Evolutionary conservation across 2,329 filamentous ascomycete species (phyloP), one percentile per base, ranked within the genome.

Genomic region (Coleophoma eucalyptorum): DNA sequence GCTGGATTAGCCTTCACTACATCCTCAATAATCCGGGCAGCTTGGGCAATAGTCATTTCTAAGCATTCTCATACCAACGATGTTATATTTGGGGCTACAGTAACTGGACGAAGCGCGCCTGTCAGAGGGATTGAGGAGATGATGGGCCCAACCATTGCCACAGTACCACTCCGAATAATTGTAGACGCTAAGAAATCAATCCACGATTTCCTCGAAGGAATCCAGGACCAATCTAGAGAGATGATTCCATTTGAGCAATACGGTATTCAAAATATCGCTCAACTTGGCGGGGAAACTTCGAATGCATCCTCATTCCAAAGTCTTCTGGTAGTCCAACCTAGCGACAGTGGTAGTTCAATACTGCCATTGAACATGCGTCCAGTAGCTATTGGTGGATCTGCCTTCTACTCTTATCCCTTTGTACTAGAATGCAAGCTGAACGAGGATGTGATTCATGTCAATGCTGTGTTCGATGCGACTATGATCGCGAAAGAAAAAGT

Each of bases 91-190:
- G 71, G 71, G 6, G 67, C 69, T 55, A 72, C 69, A 1, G 58
- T 72, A 13, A 68, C 69, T 4, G 71, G 71, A 13, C 67, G 69
- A 38, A 68, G 66, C 1, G 63, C 67, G 32, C 55, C 67, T 6
- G 45, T 73, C 65, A 19, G 70, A 72, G 68, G 66, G 6, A 65
- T 72, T 31, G 69, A 71, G 48, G 55, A 66, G 19, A 71, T 73
- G 43, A 65, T 67, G 50, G 71, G 70, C 1, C 71, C 71, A 12
- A 69, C 70, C 60, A 69, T 72, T 50, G 67, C 69, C 6, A 72
- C 71, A 3, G 63, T 73, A 10, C 71, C 71, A 8, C 58, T 72
- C 15, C 65, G 68, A 16, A 31, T 52, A 11, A n/a, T n/a, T n/a
- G n/a, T n/a, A n/a, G n/a, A n/a, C n/a, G n/a, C n/a, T n/a, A n/a